Evolutionary conservation across 176 grass and related monocot species (phyloP).

Genomic region (Hsuehochloa calcarea): DNA sequence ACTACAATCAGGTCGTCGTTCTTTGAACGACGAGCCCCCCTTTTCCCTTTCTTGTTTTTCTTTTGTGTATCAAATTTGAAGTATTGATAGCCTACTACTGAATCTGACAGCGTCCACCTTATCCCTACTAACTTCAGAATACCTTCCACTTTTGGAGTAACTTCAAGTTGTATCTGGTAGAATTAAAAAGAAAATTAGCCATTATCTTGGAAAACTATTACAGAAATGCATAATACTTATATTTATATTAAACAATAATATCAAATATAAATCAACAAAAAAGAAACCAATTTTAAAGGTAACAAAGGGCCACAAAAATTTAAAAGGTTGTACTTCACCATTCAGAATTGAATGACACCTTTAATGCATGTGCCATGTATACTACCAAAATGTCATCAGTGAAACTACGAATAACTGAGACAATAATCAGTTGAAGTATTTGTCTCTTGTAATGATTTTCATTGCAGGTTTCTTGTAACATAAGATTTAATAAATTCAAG

Average conservation of each 20-base stretch:
- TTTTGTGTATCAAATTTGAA: conserved; percentile 67
- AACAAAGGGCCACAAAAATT: neutral
- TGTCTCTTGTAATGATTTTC: neutral
- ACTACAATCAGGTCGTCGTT: conserved; percentile 72
- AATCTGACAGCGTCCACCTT: conserved; percentile 89
- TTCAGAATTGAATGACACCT: neutral
- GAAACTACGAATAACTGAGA: conserved; percentile 5
- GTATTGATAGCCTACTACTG: conserved; percentile 81
- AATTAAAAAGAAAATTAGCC: conserved; percentile 15
- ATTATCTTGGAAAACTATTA: neutral
- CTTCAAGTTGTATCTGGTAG: conserved; percentile 88
- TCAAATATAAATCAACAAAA: conserved; percentile 23
- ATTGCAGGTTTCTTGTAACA: neutral
- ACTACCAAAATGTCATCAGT: neutral
- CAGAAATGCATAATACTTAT: neutral
- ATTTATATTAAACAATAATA: neutral
- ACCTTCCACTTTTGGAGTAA: conserved; percentile 88
- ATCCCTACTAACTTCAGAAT: conserved; percentile 86
- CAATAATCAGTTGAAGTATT: conserved; percentile 7
- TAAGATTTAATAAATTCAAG: conserved; percentile 29
- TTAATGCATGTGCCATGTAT: neutral
- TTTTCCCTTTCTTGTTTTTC: conserved; percentile 85
- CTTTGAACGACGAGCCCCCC: conserved; percentile 36
- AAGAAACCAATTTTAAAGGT: conserved; percentile 11
- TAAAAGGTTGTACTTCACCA: neutral